phyloP scores from a whole-genome alignment of 345 rosid genomes.

The Aquilaria malaccensis region DNA sequence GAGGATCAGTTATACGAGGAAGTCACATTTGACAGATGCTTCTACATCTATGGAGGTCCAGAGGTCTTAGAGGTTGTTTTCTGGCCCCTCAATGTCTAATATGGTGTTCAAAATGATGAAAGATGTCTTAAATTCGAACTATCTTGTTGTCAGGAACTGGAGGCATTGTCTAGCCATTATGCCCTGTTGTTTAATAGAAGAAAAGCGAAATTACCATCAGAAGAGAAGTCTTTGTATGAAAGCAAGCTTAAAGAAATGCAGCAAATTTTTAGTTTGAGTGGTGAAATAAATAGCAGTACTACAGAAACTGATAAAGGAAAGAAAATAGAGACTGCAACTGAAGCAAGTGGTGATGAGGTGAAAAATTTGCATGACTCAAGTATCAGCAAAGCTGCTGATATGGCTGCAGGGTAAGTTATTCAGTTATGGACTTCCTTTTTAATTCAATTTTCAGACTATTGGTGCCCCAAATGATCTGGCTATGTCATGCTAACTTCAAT shows the following conservation, averaged over 20 bases:
- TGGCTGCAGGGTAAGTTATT: conserved; percentile 84
- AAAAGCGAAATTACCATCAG: conserved; percentile 70
- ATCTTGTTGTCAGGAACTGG: conserved; percentile 68
- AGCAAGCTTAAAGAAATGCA: conserved; percentile 85
- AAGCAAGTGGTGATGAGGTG: conserved; percentile 65
- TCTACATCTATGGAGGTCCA: conserved; percentile 99
- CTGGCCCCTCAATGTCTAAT: conserved; percentile 16
- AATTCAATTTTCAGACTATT: conserved; percentile 6
- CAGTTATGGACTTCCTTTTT: conserved; percentile 1
- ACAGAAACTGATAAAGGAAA: conserved; percentile 76
- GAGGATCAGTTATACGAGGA: conserved; percentile 84
- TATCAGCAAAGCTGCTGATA: conserved; percentile 90
- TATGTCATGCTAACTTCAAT: not conserved
- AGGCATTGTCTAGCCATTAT: conserved; percentile 85
- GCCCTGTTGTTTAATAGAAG: conserved; percentile 76
- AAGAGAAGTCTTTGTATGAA: conserved; percentile 63
- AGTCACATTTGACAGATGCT: conserved; percentile 93
- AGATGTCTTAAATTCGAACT: conserved; percentile 12
- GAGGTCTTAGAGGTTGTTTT: conserved; percentile 84
- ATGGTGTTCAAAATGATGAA: conserved; percentile 12
- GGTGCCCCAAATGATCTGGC: not conserved
- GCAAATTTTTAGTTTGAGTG: conserved; percentile 54
- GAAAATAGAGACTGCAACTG: conserved; percentile 58
- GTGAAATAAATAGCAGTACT: conserved; percentile 43
- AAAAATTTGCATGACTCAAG: conserved; percentile 71